A percentile compares a stretch with the other conserved stretches of the same genome.
phyloP scores from a whole-genome alignment of 768 basidiomycete genomes.

The Piloderma croceum region DNA sequence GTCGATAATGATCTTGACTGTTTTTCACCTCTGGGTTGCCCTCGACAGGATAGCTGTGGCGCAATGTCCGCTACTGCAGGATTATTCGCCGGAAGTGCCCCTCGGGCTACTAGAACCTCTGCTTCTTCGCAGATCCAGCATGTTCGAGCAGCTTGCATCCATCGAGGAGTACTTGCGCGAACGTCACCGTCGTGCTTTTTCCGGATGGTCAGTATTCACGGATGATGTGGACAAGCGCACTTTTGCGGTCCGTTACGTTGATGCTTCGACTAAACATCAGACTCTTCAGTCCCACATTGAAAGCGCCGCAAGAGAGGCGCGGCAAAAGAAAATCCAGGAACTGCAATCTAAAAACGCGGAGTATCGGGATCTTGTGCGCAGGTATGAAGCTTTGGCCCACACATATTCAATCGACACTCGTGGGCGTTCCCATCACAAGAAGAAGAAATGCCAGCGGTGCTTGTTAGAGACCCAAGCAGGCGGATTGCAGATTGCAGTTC shows the following conservation, averaged over 20 bases:
- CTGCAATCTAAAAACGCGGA: conserved; percentile 15
- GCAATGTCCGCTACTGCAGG: conserved; percentile 32
- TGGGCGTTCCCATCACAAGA: too few relatives aligned
- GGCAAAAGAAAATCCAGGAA: conserved; percentile 21
- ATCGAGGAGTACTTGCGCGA: conserved; percentile 26
- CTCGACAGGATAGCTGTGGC: conserved; percentile 34
- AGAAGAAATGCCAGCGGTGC: too few relatives aligned
- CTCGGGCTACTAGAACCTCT: conserved; percentile 33
- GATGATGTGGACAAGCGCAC: conserved; percentile 7
- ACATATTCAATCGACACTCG: conserved; percentile 4
- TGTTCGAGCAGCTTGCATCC: conserved; percentile 22
- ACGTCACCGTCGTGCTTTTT: conserved; percentile 19
- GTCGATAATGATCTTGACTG: conserved; percentile 41
- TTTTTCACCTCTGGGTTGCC: conserved; percentile 44
- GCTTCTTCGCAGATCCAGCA: conserved; percentile 30
- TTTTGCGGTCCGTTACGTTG: conserved; percentile 33
- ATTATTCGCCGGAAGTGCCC: conserved; percentile 44
- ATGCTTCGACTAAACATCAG: conserved; percentile 15
- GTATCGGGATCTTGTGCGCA: conserved; percentile 13
- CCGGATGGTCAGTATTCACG: conserved; percentile 34
- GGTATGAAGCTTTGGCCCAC: conserved; percentile 9
- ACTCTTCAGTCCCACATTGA: conserved; percentile 24
- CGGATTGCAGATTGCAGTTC: conserved; percentile 24
- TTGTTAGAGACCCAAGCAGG: conserved; percentile 8
- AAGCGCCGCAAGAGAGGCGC: conserved; percentile 14